Evolutionary conservation across 2,329 filamentous ascomycete genomes (phyloP), one percentile per base, ranked within the genome.

Genomic region (Alternaria postmessia): DNA sequence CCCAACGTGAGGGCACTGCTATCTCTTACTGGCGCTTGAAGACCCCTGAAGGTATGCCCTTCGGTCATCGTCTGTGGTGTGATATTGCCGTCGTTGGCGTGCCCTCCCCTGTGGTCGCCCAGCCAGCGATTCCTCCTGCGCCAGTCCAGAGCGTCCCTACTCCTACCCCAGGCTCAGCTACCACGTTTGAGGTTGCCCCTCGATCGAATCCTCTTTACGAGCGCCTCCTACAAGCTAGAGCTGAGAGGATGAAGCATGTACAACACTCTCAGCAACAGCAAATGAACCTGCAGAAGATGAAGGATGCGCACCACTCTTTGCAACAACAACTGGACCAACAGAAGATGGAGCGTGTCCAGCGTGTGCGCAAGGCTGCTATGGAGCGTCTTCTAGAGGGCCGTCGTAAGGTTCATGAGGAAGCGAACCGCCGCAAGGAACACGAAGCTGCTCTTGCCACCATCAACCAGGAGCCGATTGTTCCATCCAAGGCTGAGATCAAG

Each of bases 11-110:
- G 55, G 94, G 94, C 56, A 91, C 90, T 78, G 85, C 89, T 61
- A 95, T 97, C 73, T 98, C 95, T 2, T 97, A 97, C 85, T 99
- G 95, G 95, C 93, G 94, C 64, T 83, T 99, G 67, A 96, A 94
- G 70, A 89, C 92, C 60, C 85, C 88, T 7, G 89, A 92, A 58
- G 94, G 94, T 24, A 83, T 86, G 65, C 91, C 92, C 66, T 97
- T 98, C 67, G 95, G 95, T 39, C 92, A 97, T 81, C 91, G 93
- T 73, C 84, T 99, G 48, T 99, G 94, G 94, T 97, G 94, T 75
- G 93, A 98, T 67, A 88, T 99, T 64, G 86, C 88, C 51, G 92
- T 97, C 58, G 67, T 81, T 42, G 59, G 62, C 24, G 62, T 69
- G 28, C 54, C 61, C 39, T 63, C 65, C 36, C 42, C 59, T 26